Evolutionary conservation across 805 yeast genomes (phyloP), one percentile per base, ranked within the genome.

Genomic region (Sugiyamaella floridensis): DNA sequence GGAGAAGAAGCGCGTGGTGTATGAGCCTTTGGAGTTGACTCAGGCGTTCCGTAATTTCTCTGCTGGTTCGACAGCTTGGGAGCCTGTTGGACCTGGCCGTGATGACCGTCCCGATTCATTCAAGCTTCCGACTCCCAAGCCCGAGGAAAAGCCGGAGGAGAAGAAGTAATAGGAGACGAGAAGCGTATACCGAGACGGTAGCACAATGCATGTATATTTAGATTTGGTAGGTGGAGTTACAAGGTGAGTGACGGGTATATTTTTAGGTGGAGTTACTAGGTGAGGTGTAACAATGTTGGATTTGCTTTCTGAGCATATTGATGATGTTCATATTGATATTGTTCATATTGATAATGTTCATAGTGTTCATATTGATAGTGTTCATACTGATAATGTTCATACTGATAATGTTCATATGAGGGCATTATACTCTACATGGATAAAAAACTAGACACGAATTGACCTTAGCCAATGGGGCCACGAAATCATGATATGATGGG

Each of bases 41-140:
- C 96, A 88, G 73, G 96, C 95, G 12, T 88, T 88, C 82, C 82
- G 96, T 76, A 85, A 86, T 76, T 88, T 88, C 74, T 75, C 86
- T 26, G 95, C 86, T 46, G 96, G 95, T 46, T 82, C 92, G 10
- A 81, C 92, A 32, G 89, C 85, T 47, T 88, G 95, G 93, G 95
- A 88, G 69, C 95, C 85, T 60, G 92, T 87, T 60, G 96, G 96
- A 53, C 85, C 83, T 16, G 96, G 96, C 63, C 76, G 79, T 56
- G 95, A 88, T 68, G 80, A 76, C 60, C 81, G 92, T 20, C 96
- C 96, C 6, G 89, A 83, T 57, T 70, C 80, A 42, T 88, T 87
- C 77, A 83, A 83, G 68, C 80, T 88, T 64, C 96, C 96, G 49
- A 77, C 82, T 48, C 95, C 95, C 29, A 81, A 80, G 69, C 88